Percentiles rank a stretch among this genome's conserved stretches.
phyloP scores from a whole-genome alignment of 768 basidiomycete species.

The Auricularia sp. region DNA sequence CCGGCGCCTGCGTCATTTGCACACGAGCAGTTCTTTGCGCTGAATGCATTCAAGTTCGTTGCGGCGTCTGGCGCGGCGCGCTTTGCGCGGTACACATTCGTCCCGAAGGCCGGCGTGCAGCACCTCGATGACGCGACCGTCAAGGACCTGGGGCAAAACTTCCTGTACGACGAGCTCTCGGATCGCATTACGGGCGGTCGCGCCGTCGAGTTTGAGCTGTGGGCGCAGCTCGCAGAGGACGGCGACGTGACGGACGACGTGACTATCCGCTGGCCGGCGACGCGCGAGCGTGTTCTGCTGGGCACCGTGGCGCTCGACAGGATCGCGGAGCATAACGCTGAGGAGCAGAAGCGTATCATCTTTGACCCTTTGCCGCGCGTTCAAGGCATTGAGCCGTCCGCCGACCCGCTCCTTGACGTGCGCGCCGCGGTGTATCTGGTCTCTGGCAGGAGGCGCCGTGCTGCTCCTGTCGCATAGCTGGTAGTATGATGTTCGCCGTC shows the following conservation, averaged over 20 bases:
- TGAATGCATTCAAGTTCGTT: conserved; percentile 14
- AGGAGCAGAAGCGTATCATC: conserved; percentile 12
- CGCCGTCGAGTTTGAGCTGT: conserved; percentile 7
- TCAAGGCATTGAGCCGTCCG: conserved; percentile 12
- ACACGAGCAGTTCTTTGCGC: conserved; percentile 7
- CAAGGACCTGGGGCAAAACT: background rate
- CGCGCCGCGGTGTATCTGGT: conserved; percentile 14
- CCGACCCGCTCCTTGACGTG: conserved; percentile 14
- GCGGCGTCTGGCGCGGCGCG: conserved; percentile 6
- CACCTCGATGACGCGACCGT: background rate
- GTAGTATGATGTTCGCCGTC: no score
- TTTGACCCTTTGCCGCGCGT: conserved; percentile 16
- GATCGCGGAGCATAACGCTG: conserved; percentile 5
- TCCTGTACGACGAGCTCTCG: background rate
- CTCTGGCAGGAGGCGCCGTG: conserved; percentile 12
- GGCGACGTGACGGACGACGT: conserved; percentile 13
- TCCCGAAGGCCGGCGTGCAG: conserved; percentile 4
- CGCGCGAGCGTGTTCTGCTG: conserved; percentile 9
- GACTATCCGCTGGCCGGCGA: conserved; percentile 12
- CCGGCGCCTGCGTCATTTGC: conserved; percentile 10
- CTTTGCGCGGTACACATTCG: conserved; percentile 9
- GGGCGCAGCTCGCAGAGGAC: conserved; percentile 12
- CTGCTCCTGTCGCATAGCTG: conserved; percentile 1
- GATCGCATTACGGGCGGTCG: background rate
- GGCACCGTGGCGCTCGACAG: conserved; percentile 8